Evolutionary conservation across 2,329 filamentous ascomycete species (phyloP).

Genomic region (Cladosporium halotolerans): DNA sequence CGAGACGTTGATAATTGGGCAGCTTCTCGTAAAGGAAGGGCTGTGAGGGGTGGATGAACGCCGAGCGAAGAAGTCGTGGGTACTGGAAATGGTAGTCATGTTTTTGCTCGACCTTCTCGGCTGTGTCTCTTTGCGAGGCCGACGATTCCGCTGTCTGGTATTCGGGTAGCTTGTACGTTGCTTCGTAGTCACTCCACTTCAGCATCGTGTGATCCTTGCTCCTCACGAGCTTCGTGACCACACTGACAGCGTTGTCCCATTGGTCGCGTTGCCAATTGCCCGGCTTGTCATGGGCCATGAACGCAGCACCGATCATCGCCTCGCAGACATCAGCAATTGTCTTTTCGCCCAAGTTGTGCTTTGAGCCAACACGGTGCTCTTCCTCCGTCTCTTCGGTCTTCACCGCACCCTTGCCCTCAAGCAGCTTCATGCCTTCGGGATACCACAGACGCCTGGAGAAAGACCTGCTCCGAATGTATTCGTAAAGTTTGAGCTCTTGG

Average conservation of each 20-base stretch:
- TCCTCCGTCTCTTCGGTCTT: constrained; percentile 38
- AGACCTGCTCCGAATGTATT: constrained; percentile 74
- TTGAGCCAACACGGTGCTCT: constrained; percentile 34
- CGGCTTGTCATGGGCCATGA: constrained; percentile 48
- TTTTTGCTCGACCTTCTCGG: constrained; percentile 54
- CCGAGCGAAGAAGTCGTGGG: constrained; percentile 71
- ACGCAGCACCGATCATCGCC: constrained; percentile 81
- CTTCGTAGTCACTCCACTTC: constrained; percentile 66
- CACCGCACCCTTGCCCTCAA: constrained; percentile 49
- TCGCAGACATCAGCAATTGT: constrained; percentile 79
- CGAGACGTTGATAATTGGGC: constrained; percentile 82
- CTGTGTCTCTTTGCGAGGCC: constrained; percentile 63
- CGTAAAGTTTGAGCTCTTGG: constrained; percentile 57
- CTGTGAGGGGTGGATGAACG: constrained; percentile 83
- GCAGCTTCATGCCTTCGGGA: constrained; percentile 67
- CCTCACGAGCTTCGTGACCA: constrained; percentile 64
- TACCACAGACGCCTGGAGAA: constrained; percentile 87
- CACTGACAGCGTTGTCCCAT: constrained; percentile 56
- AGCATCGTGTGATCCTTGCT: constrained; percentile 63
- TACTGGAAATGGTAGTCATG: constrained; percentile 64
- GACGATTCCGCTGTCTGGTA: constrained; percentile 63
- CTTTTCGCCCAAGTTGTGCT: constrained; percentile 75
- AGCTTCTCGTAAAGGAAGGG: constrained; percentile 68
- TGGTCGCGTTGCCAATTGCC: constrained; percentile 39
- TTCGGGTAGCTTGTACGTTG: constrained; percentile 58